Percentiles rank a stretch among this genome's conserved stretches.
Conservation (phyloP, 192 early-diverging fungal species). For the Podila epigama region DNA sequence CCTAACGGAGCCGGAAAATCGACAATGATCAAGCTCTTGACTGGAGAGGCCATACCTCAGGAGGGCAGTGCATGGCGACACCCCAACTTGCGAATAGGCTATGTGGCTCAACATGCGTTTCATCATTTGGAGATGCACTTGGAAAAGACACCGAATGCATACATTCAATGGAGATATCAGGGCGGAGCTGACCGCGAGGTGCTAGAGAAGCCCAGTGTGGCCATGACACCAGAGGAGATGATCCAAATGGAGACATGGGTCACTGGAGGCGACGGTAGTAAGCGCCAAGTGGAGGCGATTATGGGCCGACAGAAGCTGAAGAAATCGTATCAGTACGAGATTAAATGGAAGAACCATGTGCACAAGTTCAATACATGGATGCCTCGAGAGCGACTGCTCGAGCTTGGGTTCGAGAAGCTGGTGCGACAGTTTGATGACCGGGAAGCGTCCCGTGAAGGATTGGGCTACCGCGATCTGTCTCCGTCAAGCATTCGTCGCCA, state of each 20-base stretch:
- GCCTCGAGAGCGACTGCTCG: slow-evolving; percentile 70
- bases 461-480: slow-evolving; percentile 76
- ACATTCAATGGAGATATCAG: slow-evolving; percentile 85
- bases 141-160: slow-evolving; percentile 85
- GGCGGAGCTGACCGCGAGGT: slow-evolving; percentile 82
- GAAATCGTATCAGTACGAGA: slow-evolving; percentile 83
- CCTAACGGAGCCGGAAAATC: slow-evolving; percentile 90
- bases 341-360: slow-evolving; percentile 73
- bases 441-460: slow-evolving; percentile 77
- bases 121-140: slow-evolving; percentile 86
- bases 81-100: slow-evolving; percentile 85
- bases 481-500: slow-evolving; percentile 71
- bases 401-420: slow-evolving; percentile 77
- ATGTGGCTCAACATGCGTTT: slow-evolving; percentile 89
- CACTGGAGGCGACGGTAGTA: slow-evolving; percentile 58
- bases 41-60: slow-evolving; percentile 75
- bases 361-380: slow-evolving; percentile 77
- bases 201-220: slow-evolving; percentile 71
- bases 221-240: slow-evolving; percentile 71
- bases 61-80: slow-evolving; percentile 79
- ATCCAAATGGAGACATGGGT: slow-evolving; percentile 68
- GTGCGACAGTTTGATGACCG: slow-evolving; percentile 82
- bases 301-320: slow-evolving; percentile 80
- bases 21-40: slow-evolving; percentile 83
- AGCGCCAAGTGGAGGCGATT: slow-evolving; percentile 66